phyloP scores from a whole-genome alignment of 148 eudicot genomes.

The Salicornia ramosissima region DNA sequence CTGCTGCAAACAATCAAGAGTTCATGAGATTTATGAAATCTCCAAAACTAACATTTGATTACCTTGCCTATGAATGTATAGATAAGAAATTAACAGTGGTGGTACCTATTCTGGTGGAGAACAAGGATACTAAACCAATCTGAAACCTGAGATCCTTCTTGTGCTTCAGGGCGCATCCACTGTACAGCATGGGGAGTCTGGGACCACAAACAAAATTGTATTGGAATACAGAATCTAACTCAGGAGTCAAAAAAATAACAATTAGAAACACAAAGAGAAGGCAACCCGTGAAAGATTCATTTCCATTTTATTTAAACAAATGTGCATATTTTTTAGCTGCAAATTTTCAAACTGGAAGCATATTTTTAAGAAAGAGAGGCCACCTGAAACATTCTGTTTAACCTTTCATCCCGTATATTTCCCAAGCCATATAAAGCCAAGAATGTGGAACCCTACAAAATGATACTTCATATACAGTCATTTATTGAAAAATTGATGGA shows the following conservation, averaged over 20 bases:
- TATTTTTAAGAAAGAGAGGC: neutral
- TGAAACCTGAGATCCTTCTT: constrained; percentile 71
- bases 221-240: constrained; percentile 2
- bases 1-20: constrained; percentile 1
- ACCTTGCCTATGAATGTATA: constrained; percentile 3
- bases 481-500: neutral
- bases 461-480: constrained; percentile 10
- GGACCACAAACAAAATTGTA: constrained; percentile 10
- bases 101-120: constrained; percentile 93
- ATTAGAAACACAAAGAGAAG: neutral
- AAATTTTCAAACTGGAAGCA: neutral
- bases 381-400: constrained; percentile 99
- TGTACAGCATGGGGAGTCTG: constrained; percentile 99
- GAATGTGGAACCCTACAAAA: constrained; percentile 72
- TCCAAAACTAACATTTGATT: constrained; percentile 3
- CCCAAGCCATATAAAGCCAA: constrained; percentile 97
- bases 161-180: constrained; percentile 98
- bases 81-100: neutral
- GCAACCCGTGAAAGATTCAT: neutral
- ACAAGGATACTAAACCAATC: constrained; percentile 97
- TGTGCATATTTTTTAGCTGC: neutral
- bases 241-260: constrained; percentile 3
- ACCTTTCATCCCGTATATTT: constrained; percentile 95
- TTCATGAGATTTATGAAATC: neutral
- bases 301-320: neutral